These are phyloP conservation scores for Phialocephala subalpina DNA, from an alignment of 2,329 filamentous ascomycete genomes.

Conservation along the genomic window DNA sequence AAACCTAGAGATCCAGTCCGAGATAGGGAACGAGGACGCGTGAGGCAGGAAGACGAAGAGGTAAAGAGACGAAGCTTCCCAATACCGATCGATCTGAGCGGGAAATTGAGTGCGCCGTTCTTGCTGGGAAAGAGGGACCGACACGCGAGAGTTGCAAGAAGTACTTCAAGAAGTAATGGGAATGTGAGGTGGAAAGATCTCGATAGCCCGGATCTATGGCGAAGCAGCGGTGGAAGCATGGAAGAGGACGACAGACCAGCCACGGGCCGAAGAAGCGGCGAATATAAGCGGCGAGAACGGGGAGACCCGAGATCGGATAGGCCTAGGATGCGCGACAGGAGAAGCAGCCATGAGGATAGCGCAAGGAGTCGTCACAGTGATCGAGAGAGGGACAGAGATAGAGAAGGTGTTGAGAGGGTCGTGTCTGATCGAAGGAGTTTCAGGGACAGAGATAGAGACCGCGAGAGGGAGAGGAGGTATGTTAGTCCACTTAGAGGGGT, in stretches of 20 bases:
- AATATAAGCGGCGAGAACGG: conserved; percentile 19
- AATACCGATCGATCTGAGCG: conserved; percentile 40
- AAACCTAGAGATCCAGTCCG: conserved; percentile 21
- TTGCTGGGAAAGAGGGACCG: conserved; percentile 44
- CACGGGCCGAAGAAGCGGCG: conserved; percentile 8
- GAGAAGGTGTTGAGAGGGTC: conserved; percentile 21
- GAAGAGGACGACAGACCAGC: conserved; percentile 24
- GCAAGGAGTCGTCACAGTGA: conserved; percentile 18
- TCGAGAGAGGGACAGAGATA: conserved; percentile 25
- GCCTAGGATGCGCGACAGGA: conserved; percentile 14
- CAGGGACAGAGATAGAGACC: conserved; percentile 30
- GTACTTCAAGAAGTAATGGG: conserved; percentile 20
- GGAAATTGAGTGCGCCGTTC: conserved; percentile 42
- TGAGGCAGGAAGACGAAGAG: conserved; percentile 43
- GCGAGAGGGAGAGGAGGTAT: conserved; percentile 31
- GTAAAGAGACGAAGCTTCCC: conserved; percentile 33
- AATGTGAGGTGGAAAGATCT: conserved; percentile 35
- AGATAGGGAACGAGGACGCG: conserved; percentile 35
- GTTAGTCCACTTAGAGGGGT: conserved; percentile 39
- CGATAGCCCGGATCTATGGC: conserved; percentile 38
- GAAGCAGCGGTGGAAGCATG: conserved; percentile 24
- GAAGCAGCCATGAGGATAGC: conserved; percentile 27
- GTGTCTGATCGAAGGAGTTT: conserved; percentile 19
- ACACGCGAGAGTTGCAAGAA: conserved; percentile 39
- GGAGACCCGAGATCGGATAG: conserved; percentile 21